phyloP scores from a whole-genome alignment of 2,329 filamentous ascomycete species.

The Sporothrix pseudoabietina region DNA sequence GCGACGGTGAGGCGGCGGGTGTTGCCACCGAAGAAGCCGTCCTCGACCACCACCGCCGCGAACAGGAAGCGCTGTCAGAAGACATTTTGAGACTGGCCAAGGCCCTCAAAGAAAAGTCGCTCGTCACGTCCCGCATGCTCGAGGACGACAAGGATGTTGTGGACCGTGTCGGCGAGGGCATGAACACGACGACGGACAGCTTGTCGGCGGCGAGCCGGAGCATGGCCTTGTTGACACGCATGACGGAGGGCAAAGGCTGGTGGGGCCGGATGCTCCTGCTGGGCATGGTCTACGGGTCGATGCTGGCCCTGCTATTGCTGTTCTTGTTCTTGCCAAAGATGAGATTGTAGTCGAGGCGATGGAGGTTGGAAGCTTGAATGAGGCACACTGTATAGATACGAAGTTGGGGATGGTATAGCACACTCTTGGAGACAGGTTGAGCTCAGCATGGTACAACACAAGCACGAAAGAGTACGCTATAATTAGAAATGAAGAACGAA shows the following conservation, averaged over 20 bases:
- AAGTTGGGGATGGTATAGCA: not conserved
- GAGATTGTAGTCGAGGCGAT: slow-evolving; percentile 45
- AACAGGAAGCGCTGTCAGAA: slow-evolving; percentile 80
- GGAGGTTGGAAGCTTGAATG: not conserved
- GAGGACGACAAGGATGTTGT: slow-evolving; percentile 73
- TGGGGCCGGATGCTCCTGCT: slow-evolving; percentile 83
- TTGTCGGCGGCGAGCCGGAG: slow-evolving; percentile 75
- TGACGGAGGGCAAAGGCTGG: slow-evolving; percentile 89
- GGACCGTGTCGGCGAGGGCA: slow-evolving; percentile 68
- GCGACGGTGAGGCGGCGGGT: slow-evolving; percentile 35
- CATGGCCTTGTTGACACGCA: slow-evolving; percentile 75
- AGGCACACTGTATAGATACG: not conserved
- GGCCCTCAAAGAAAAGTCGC: slow-evolving; percentile 73
- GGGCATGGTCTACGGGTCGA: slow-evolving; percentile 78
- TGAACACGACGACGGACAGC: slow-evolving; percentile 74
- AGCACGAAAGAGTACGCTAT: not conserved
- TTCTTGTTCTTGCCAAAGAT: slow-evolving; percentile 88
- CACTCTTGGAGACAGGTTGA: not conserved
- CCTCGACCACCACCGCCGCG: slow-evolving; percentile 72
- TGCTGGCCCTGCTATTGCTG: slow-evolving; percentile 74
- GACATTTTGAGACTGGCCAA: slow-evolving; percentile 80
- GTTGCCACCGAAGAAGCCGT: slow-evolving; percentile 66
- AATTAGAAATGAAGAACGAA: slow-evolving; percentile 8
- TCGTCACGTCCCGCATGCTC: slow-evolving; percentile 70
- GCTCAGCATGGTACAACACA: not conserved